Percentiles rank a stretch among this genome's conserved stretches.
phyloP scores from a whole-genome alignment of 2,329 filamentous ascomycete species.

The Venturia carpophila region DNA sequence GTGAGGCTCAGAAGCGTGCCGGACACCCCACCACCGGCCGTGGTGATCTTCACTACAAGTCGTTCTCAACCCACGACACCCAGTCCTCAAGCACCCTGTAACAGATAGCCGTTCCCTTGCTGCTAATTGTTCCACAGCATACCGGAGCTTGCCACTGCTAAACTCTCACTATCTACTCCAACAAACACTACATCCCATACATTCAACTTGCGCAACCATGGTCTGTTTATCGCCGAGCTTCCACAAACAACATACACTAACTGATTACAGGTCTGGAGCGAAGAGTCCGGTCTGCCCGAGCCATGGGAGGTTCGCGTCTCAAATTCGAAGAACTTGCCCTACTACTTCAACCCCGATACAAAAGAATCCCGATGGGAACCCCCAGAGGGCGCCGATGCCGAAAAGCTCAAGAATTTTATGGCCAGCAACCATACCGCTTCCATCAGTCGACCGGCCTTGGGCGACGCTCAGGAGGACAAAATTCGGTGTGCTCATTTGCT shows the following conservation, averaged over 20 bases:
- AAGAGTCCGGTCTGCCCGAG: constrained; percentile 71
- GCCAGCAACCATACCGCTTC: constrained; percentile 68
- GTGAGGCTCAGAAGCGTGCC: constrained; percentile 1
- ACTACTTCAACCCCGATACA: constrained; percentile 88
- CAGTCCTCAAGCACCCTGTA: neutral
- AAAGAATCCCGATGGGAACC: constrained; percentile 95
- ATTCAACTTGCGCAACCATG: constrained; percentile 5
- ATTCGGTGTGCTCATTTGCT: constrained; percentile 89
- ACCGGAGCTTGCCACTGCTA: neutral
- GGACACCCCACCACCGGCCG: too few species aligned
- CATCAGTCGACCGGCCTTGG: constrained; percentile 28
- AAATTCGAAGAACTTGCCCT: constrained; percentile 96
- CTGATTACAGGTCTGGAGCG: constrained; percentile 34
- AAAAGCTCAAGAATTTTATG: constrained; percentile 93
- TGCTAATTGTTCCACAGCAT: neutral
- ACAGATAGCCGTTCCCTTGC: neutral
- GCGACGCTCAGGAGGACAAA: constrained; percentile 58
- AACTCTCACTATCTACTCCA: neutral
- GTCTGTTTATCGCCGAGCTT: constrained; percentile 11
- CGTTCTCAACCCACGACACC: neutral
- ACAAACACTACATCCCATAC: neutral
- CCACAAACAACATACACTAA: neutral
- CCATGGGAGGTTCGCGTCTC: constrained; percentile 96
- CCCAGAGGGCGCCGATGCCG: constrained; percentile 76
- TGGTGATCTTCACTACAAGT: neutral